phyloP scores from a whole-genome alignment of 139 green algal genomes.

The Dunaliella primolecta region DNA sequence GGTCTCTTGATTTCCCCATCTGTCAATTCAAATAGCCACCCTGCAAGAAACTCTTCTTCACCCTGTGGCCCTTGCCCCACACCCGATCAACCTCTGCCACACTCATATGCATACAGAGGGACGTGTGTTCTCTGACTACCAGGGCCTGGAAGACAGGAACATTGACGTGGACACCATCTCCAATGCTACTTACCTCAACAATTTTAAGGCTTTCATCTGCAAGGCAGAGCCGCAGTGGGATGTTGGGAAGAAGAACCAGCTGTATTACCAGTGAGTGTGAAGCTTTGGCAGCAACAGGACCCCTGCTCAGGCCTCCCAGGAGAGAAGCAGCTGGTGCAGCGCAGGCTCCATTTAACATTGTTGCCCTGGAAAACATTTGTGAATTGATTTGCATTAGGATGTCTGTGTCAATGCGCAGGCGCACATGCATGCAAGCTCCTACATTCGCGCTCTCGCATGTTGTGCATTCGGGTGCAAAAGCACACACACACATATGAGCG shows the following conservation, averaged over 20 bases:
- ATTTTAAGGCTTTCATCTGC: slow-evolving; percentile 49
- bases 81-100: background rate
- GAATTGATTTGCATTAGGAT: too few relatives aligned
- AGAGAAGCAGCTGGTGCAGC: slow-evolving; percentile 13
- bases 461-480: background rate
- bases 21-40: background rate
- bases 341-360: background rate
- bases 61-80: background rate
- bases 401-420: too few relatives aligned
- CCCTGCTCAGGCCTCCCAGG: too few relatives aligned
- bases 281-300: too few relatives aligned
- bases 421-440: too few relatives aligned
- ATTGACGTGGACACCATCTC: slow-evolving; percentile 13
- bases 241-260: slow-evolving; percentile 14
- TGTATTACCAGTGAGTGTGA: slow-evolving; percentile 20
- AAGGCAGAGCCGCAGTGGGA: slow-evolving; percentile 13
- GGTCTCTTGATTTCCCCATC: background rate
- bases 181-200: slow-evolving; percentile 14
- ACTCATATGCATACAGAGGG: slow-evolving; percentile 28
- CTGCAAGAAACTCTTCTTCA: background rate
- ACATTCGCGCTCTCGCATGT: too few relatives aligned
- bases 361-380: too few relatives aligned
- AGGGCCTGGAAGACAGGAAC: slow-evolving; percentile 22
- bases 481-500: background rate
- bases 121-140: slow-evolving; percentile 33